Evolutionary conservation across 306 rosid species (phyloP).

Genomic region (Malus sylvestris): DNA sequence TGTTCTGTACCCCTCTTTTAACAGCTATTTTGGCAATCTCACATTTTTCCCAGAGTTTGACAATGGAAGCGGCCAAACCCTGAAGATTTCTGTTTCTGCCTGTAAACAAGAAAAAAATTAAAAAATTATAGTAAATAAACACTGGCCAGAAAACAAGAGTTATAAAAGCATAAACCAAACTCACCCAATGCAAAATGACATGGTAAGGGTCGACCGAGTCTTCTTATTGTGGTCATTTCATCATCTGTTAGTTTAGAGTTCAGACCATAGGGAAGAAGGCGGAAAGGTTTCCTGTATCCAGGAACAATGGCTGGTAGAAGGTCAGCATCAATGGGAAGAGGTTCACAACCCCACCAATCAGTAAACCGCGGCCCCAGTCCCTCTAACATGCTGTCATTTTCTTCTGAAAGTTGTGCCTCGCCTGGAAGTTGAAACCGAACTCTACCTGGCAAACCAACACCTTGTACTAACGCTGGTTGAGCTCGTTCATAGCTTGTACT

Average conservation of each 20-base stretch:
- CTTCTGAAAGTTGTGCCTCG: slow-evolving; percentile 66
- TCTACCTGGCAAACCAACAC: slow-evolving; percentile 66
- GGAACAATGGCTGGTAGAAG: slow-evolving; percentile 69
- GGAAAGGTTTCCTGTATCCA: slow-evolving; percentile 81
- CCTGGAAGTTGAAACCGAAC: slow-evolving; percentile 82
- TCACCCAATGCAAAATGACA: slow-evolving; percentile 88
- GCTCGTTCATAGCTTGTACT: slow-evolving; percentile 19
- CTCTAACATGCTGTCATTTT: slow-evolving; percentile 62
- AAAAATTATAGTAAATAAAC: slow-evolving; percentile 13
- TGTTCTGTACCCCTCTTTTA: slow-evolving; percentile 88
- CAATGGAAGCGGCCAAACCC: slow-evolving; percentile 76
- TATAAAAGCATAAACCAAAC: slow-evolving; percentile 18
- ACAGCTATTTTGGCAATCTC: slow-evolving; percentile 88
- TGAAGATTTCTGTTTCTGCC: slow-evolving; percentile 83
- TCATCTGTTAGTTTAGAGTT: slow-evolving; percentile 74
- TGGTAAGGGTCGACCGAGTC: slow-evolving; percentile 75
- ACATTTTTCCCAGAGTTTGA: slow-evolving; percentile 88
- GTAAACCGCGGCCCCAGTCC: slow-evolving; percentile 85
- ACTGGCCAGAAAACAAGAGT: slow-evolving; percentile 13
- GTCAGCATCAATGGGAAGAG: slow-evolving; percentile 87
- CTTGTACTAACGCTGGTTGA: slow-evolving; percentile 49
- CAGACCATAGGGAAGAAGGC: slow-evolving; percentile 94
- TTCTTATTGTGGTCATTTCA: slow-evolving; percentile 79
- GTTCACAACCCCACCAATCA: slow-evolving; percentile 99
- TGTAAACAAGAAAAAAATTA: slow-evolving; percentile 11